Percentiles rank a stretch among this genome's conserved stretches.
These are phyloP conservation scores for Thelephora aurantiotincta DNA, from an alignment of 768 basidiomycete genomes.

Conservation along the genomic window DNA sequence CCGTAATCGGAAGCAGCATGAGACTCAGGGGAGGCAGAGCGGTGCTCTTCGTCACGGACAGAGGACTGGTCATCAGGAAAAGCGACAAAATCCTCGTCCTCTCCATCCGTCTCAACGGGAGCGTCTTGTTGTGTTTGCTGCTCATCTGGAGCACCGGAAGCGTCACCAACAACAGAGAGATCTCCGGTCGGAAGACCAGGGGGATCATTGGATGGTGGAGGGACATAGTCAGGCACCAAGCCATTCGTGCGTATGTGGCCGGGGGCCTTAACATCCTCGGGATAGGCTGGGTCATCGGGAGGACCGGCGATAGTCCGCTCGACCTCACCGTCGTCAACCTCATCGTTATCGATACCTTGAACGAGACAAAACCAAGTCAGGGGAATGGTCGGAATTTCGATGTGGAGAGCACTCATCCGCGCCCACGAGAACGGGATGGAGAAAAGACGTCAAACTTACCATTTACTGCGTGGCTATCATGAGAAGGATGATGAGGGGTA, in stretches of 20 bases:
- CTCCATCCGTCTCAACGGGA: too few relatives aligned
- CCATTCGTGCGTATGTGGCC: too few relatives aligned
- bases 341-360: slow-evolving; percentile 32
- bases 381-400: slow-evolving; percentile 31
- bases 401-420: slow-evolving; percentile 6
- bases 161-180: too few relatives aligned
- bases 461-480: slow-evolving; percentile 16
- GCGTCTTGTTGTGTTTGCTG: too few relatives aligned
- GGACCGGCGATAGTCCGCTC: slow-evolving; percentile 9
- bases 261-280: too few relatives aligned
- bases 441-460: slow-evolving; percentile 17
- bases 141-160: too few relatives aligned
- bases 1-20: slow-evolving; percentile 19
- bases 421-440: slow-evolving; percentile 10
- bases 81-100: slow-evolving; percentile 8
- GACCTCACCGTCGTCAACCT: slow-evolving; percentile 15
- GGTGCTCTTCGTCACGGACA: too few relatives aligned
- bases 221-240: too few relatives aligned
- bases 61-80: slow-evolving; percentile 9
- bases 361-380: slow-evolving; percentile 41
- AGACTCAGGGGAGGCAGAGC: slow-evolving; percentile 16
- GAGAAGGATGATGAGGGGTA: slow-evolving; percentile 12
- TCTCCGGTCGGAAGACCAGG: too few relatives aligned
- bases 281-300: neutral
- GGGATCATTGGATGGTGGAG: too few relatives aligned